These are phyloP conservation scores for Trematosphaeria pertusa DNA, from an alignment of 2,329 filamentous ascomycete genomes.

Conservation along the genomic window DNA sequence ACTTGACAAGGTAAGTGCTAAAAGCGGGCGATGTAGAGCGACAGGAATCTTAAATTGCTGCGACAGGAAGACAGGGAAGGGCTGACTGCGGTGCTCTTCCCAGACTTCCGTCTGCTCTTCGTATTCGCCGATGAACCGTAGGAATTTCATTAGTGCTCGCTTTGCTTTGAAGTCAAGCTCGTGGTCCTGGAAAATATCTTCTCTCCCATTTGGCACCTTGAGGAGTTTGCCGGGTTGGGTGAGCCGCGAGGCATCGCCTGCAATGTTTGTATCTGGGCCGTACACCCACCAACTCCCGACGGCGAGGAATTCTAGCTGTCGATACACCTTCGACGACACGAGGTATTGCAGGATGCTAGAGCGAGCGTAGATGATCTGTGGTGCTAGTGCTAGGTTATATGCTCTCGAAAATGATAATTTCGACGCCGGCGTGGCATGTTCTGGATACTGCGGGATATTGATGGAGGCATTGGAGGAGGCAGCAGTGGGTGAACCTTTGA, in stretches of 20 bases:
- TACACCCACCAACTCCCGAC: constrained; percentile 93
- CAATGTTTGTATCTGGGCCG: constrained; percentile 37
- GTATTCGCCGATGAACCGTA: constrained; percentile 83
- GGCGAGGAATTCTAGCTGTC: constrained; percentile 90
- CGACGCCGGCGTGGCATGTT: constrained; percentile 26
- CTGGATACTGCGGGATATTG: constrained; percentile 29
- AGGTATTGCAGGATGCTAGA: constrained; percentile 79
- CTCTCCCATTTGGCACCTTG: constrained; percentile 84
- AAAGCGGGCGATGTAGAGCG: constrained; percentile 69
- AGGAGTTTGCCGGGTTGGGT: constrained; percentile 54
- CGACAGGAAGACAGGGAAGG: constrained; percentile 66
- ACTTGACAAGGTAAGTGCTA: constrained; percentile 78
- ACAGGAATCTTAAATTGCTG: constrained; percentile 62
- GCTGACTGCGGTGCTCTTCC: constrained; percentile 62
- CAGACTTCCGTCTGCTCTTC: constrained; percentile 67
- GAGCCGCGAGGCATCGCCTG: constrained; percentile 5
- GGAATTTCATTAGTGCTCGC: constrained; percentile 87
- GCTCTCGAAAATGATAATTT: constrained; percentile 70
- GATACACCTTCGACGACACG: constrained; percentile 87
- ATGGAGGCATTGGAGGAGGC: constrained; percentile 44
- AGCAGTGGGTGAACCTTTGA: constrained; percentile 22
- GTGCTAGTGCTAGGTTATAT: constrained; percentile 84
- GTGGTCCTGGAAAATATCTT: constrained; percentile 86
- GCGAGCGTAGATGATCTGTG: constrained; percentile 84
- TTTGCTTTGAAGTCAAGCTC: constrained; percentile 81